Evolutionary conservation across 345 rosid species (phyloP).

Genomic region (Pugionium dolabratum): DNA sequence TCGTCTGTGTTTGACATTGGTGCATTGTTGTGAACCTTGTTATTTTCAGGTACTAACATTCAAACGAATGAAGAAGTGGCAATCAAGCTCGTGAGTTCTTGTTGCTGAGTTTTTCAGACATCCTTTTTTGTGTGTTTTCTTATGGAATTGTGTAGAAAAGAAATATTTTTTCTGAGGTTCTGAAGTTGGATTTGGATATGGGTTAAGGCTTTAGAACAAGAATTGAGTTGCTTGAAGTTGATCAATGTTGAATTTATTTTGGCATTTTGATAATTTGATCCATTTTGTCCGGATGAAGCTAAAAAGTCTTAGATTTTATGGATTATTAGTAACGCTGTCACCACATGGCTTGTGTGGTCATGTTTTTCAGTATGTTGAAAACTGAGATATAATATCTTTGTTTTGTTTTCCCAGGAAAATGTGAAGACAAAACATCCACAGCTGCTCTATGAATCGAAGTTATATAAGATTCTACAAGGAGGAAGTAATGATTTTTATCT

Average conservation of each 20-base stretch:
- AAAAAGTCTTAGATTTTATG: background rate
- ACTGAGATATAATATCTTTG: background rate
- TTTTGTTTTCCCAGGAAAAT: constrained; percentile 56
- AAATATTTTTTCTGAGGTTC: background rate
- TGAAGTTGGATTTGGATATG: background rate
- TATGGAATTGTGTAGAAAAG: background rate
- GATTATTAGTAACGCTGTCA: background rate
- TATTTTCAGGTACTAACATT: constrained; percentile 64
- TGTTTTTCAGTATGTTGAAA: constrained; percentile 3
- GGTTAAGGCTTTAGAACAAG: background rate
- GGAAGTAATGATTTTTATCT: constrained; percentile 59
- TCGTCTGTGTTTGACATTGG: constrained; percentile 18
- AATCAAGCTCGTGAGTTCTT: constrained; percentile 83
- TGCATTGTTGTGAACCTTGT: constrained; percentile 20
- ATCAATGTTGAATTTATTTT: background rate
- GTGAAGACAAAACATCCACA: constrained; percentile 96
- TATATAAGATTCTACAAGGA: constrained; percentile 86
- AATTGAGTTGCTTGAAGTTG: constrained; percentile 6
- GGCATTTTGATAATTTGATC: background rate
- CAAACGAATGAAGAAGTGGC: constrained; percentile 43
- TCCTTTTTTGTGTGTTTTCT: background rate
- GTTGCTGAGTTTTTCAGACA: background rate
- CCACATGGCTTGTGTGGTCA: constrained; percentile 8
- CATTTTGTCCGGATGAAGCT: constrained; percentile 10
- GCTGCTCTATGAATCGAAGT: constrained; percentile 76